phyloP scores from a whole-genome alignment of 164 flowering plant species.

The Aristolochia fimbriata region DNA sequence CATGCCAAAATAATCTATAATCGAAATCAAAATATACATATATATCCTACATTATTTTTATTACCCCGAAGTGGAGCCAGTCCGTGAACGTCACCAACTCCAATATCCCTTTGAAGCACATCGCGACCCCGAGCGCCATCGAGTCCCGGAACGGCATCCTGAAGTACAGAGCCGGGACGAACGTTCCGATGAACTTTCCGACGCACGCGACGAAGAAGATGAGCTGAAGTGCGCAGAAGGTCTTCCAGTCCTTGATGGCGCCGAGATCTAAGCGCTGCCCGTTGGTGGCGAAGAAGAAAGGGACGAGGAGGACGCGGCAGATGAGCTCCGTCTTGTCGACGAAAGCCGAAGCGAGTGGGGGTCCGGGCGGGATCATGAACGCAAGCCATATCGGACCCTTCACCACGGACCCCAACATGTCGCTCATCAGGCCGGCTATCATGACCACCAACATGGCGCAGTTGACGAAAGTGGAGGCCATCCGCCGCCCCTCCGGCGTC shows the following conservation, averaged over 20 bases:
- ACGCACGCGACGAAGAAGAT: background rate
- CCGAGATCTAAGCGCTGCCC: background rate
- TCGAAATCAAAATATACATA: too few species aligned
- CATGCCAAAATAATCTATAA: too few species aligned
- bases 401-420: background rate
- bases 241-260: background rate
- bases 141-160: background rate
- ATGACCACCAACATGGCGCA: background rate
- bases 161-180: background rate
- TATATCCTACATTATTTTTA: too few species aligned
- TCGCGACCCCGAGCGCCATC: background rate
- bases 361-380: background rate
- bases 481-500: constrained; percentile 29
- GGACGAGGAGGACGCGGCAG: background rate
- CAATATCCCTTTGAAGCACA: background rate
- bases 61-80: constrained; percentile 8
- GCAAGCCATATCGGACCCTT: background rate
- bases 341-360: background rate
- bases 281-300: background rate
- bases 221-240: background rate
- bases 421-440: background rate
- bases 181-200: background rate
- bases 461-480: background rate
- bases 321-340: constrained; percentile 1
- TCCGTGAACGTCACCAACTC: constrained; percentile 34